Percentiles rank a stretch among this genome's conserved stretches.
These are phyloP conservation scores for Anthracocystis panici-leucophaei DNA, from an alignment of 1,284 basidiomycete species.

Conservation along the genomic window DNA sequence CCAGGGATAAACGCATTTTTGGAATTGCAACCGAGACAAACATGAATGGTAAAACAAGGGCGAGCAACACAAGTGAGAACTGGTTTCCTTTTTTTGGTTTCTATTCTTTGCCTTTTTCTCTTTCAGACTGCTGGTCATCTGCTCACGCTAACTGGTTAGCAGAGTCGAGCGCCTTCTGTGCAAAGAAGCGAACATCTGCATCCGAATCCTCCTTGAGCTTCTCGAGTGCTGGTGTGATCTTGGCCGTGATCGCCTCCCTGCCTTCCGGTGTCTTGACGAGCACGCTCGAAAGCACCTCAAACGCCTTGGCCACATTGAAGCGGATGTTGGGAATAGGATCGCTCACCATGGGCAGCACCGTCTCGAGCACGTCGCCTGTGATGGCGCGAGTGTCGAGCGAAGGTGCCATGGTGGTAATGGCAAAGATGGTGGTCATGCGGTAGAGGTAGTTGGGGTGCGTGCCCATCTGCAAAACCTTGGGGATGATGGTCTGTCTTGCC, in stretches of 20 bases:
- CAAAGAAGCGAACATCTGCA: slow-evolving; percentile 87
- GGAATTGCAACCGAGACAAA: slow-evolving; percentile 18
- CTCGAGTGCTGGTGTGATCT: slow-evolving; percentile 85
- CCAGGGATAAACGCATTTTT: slow-evolving; percentile 6
- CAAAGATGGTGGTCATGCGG: slow-evolving; percentile 99
- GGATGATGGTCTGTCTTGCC: slow-evolving; percentile 93
- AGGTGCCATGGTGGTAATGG: slow-evolving; percentile 95
- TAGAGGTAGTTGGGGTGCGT: slow-evolving; percentile 97
- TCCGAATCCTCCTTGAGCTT: slow-evolving; percentile 90
- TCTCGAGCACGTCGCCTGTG: slow-evolving; percentile 85
- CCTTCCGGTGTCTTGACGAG: slow-evolving; percentile 80
- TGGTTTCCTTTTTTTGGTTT: neutral
- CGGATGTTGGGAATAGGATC: slow-evolving; percentile 99
- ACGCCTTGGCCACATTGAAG: slow-evolving; percentile 95
- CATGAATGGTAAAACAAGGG: slow-evolving; percentile 19
- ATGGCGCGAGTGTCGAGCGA: slow-evolving; percentile 90
- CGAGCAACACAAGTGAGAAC: slow-evolving; percentile 5
- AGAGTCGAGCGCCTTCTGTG: slow-evolving; percentile 70
- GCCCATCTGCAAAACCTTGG: slow-evolving; percentile 97
- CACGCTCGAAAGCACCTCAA: slow-evolving; percentile 78
- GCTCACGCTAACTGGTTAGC: slow-evolving; percentile 28
- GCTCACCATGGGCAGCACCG: slow-evolving; percentile 83
- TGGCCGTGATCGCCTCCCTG: slow-evolving; percentile 78
- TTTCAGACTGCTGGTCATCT: slow-evolving; percentile 2
- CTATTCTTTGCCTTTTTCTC: neutral